Percentiles rank a stretch among this genome's conserved stretches.
phyloP scores from a whole-genome alignment of 2,329 filamentous ascomycete genomes.

The Pseudogymnoascus sp. region DNA sequence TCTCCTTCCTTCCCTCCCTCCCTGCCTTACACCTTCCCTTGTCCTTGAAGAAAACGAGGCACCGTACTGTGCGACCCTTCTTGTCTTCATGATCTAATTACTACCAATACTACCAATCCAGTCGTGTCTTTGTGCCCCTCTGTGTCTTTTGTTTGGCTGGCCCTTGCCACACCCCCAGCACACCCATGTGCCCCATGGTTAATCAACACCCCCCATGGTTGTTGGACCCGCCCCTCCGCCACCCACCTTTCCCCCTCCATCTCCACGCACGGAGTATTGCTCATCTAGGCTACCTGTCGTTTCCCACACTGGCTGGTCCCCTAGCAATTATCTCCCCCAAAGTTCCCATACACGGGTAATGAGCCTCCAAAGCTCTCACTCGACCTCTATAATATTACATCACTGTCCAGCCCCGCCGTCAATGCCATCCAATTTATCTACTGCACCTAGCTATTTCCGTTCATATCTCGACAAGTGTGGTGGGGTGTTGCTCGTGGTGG shows the following conservation, averaged over 20 bases:
- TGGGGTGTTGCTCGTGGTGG: background rate
- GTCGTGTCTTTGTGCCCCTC: background rate
- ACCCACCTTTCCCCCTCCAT: background rate
- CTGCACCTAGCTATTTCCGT: background rate
- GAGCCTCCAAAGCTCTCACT: background rate
- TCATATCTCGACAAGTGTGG: background rate
- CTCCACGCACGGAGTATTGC: background rate
- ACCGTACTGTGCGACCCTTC: background rate
- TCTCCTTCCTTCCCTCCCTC: background rate
- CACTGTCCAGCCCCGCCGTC: background rate
- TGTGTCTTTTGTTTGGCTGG: background rate
- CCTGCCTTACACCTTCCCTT: background rate
- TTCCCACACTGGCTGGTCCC: background rate
- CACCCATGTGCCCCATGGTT: background rate
- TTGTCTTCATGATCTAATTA: background rate
- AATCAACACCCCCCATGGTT: background rate
- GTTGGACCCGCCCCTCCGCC: background rate
- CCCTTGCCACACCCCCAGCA: background rate
- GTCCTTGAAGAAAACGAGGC: background rate
- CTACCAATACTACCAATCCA: background rate
- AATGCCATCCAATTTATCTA: background rate
- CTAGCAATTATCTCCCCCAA: background rate
- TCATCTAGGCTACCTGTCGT: background rate
- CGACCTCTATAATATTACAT: background rate
- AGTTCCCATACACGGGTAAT: background rate